Conservation (phyloP, 108 stramenopile species). For the Pseudonitzschia multistriata region DNA sequence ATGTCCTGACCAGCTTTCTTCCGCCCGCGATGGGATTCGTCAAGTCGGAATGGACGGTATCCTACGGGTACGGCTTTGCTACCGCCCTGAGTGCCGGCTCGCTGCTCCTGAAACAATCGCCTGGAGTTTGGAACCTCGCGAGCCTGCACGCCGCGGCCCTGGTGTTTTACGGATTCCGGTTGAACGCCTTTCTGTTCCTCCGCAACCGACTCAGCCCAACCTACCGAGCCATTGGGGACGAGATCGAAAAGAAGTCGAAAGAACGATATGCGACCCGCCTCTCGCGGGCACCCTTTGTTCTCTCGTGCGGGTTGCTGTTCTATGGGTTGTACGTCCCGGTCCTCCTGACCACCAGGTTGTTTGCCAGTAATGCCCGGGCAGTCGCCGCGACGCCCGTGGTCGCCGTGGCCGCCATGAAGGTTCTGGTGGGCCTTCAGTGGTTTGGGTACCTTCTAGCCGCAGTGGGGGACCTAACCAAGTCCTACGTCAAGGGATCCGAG, state of each 20-base stretch:
- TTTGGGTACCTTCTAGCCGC: constrained; percentile 68
- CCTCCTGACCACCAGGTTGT: constrained; percentile 39
- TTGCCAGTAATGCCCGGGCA: background rate
- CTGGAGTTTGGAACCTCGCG: constrained; percentile 10
- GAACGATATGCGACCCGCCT: constrained; percentile 41
- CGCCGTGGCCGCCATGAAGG: constrained; percentile 3
- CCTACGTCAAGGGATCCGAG: constrained; percentile 42
- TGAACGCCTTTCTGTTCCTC: constrained; percentile 56
- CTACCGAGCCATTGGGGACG: constrained; percentile 47
- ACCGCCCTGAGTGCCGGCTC: constrained; percentile 52
- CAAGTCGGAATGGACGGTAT: constrained; percentile 71
- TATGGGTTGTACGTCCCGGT: constrained; percentile 60
- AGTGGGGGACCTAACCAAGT: constrained; percentile 67
- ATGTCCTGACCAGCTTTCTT: constrained; percentile 43
- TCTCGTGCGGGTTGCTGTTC: constrained; percentile 64
- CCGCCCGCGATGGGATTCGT: constrained; percentile 62
- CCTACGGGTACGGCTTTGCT: constrained; percentile 70
- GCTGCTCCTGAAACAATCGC: constrained; percentile 23
- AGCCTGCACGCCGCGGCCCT: constrained; percentile 52
- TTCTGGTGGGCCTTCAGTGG: constrained; percentile 43
- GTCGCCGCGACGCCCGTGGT: background rate
- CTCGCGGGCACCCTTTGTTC: constrained; percentile 54
- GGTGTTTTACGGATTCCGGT: constrained; percentile 64
- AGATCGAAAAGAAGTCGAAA: constrained; percentile 60
- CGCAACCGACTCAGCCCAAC: constrained; percentile 54